Base-by-base conservation (phyloP, 139 green algal genomes). In the Dunaliella sp. region DNA sequence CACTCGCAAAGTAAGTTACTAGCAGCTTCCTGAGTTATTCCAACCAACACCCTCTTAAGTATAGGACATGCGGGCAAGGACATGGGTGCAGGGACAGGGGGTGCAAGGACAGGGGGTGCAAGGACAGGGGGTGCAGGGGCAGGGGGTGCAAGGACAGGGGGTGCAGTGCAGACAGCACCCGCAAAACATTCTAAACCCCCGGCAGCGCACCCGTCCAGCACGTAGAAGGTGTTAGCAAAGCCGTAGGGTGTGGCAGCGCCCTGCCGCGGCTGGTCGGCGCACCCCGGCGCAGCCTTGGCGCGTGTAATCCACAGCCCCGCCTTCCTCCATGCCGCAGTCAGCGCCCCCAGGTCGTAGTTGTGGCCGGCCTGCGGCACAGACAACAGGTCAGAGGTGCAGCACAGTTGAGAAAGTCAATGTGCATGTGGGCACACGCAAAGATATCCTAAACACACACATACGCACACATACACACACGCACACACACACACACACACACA, bases 241-340 rank as follows among this genome's bases (percentile, higher is more conserved):
- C 76, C 76, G 22, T 12, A 1, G 3, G 76, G 76, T 1, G n/a
- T 31, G 12, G n/a, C 76, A 33, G 37, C 12, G 76, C 76, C 33
- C n/a, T 24, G n/a, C 1, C 76, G 76, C 30, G 34, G n/a, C 30
- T 37, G 2, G 22, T 33, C n/a, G 73, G 2, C 30, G 28, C 2
- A 33, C 12, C 26, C 73, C 7, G 48, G 48, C 7, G 48, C 7
- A 65, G 48, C 88, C 84, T 92, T 92, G 30, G 89, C 89, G 37
- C 89, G 87, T 24, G 79, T 89, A 81, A 92, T 92, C 74, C 86
- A 89, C 31, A 93, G 86, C 1, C 88, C 90, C 1, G 86, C 86
- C 33, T 91, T 72, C 33, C 84, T 87, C 90, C 90, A 93, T 31
- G 89, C 88, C 21, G 82, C 82, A n/a, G 88, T 91, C 0, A 93